phyloP scores from a whole-genome alignment of 1,139 yeast species.

The Lodderomyces orthopsilosis region DNA sequence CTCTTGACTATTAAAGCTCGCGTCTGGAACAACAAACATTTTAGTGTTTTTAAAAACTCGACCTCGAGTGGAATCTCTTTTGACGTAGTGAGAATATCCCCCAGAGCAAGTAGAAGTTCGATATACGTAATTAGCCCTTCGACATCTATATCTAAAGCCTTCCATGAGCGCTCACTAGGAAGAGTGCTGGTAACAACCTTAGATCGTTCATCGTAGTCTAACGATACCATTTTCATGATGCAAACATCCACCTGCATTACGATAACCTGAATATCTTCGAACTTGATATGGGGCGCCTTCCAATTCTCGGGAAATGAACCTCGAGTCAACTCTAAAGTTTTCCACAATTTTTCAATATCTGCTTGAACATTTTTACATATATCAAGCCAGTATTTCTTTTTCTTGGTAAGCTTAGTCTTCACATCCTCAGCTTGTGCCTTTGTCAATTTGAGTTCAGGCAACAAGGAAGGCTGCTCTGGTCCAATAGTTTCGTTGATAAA shows the following conservation, averaged over 20 bases:
- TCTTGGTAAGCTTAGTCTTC: slow-evolving; percentile 16
- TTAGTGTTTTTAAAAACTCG: slow-evolving; percentile 26
- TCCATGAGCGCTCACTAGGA: slow-evolving; percentile 40
- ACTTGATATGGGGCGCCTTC: background rate
- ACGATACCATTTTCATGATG: slow-evolving; percentile 28
- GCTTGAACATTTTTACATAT: slow-evolving; percentile 27
- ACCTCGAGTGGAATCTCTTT: slow-evolving; percentile 20
- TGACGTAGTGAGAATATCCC: slow-evolving; percentile 10
- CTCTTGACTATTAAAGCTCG: slow-evolving; percentile 30
- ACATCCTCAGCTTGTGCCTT: slow-evolving; percentile 18
- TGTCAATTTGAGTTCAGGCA: background rate
- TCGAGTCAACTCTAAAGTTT: slow-evolving; percentile 19
- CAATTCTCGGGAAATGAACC: background rate
- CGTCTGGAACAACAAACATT: slow-evolving; percentile 29
- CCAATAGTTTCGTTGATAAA: background rate
- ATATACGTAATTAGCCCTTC: slow-evolving; percentile 22
- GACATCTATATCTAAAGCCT: slow-evolving; percentile 26
- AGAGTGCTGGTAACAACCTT: slow-evolving; percentile 23
- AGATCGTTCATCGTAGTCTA: slow-evolving; percentile 35
- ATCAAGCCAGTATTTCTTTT: slow-evolving; percentile 31
- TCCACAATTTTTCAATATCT: slow-evolving; percentile 21
- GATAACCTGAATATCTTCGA: slow-evolving; percentile 7
- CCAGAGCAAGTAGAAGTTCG: background rate
- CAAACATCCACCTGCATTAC: slow-evolving; percentile 34
- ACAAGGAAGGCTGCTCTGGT: background rate